Evolutionary conservation across 257 asterid species (phyloP).

Genomic region (Osmanthus fragrans): DNA sequence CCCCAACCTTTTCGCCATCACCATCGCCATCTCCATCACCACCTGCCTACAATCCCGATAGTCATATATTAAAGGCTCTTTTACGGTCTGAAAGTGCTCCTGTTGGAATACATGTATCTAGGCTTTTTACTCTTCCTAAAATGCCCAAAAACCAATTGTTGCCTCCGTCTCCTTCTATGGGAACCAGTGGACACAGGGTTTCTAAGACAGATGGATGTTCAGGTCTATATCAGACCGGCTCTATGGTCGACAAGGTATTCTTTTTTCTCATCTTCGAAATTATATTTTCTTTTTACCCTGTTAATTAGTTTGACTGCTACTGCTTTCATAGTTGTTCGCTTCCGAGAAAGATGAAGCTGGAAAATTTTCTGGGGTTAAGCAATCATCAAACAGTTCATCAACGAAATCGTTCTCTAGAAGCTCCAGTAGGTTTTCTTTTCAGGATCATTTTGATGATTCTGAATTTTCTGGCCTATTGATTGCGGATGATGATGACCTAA

Average conservation of each 20-base stretch:
- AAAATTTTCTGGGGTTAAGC: conserved; percentile 38
- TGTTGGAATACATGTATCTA: conserved; percentile 58
- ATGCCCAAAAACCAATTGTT: conserved; percentile 45
- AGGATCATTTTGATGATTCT: conserved; percentile 68
- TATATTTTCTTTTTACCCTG: background rate
- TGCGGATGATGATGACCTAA: conserved; percentile 62
- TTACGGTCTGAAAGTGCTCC: conserved; percentile 81
- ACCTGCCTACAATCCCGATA: conserved; percentile 45
- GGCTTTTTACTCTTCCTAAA: conserved; percentile 47
- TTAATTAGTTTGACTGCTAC: background rate
- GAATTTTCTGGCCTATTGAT: conserved; percentile 72
- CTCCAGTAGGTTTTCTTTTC: conserved; percentile 66
- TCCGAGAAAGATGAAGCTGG: conserved; percentile 50
- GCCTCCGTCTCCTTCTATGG: conserved; percentile 55
- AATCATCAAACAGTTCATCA: conserved; percentile 52
- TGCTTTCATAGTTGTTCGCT: conserved; percentile 45
- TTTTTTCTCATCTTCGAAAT: conserved; percentile 16
- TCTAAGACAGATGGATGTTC: conserved; percentile 39
- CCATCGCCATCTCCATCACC: conserved; percentile 58
- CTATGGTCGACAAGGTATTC: conserved; percentile 60
- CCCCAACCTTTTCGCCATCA: conserved; percentile 50
- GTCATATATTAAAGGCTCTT: conserved; percentile 51
- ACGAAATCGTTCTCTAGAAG: conserved; percentile 67
- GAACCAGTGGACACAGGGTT: conserved; percentile 31
- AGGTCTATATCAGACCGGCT: conserved; percentile 44